Evolutionary conservation across 1,284 basidiomycete genomes (phyloP).

Genomic region (Austroboletus novae-zelandiae): DNA sequence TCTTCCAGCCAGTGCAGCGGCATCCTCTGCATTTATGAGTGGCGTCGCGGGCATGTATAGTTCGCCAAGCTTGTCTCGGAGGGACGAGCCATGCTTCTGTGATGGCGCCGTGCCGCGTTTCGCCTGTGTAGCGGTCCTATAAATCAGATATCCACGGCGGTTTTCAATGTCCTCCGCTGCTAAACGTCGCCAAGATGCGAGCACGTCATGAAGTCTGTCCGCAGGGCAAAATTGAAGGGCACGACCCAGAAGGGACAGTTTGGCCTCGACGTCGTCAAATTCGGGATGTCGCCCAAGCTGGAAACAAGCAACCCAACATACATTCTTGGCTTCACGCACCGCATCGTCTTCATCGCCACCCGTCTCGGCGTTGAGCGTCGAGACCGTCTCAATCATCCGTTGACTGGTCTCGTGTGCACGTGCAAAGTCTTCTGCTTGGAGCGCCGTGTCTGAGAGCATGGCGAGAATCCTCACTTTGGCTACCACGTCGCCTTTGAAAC

Average conservation of each 20-base stretch:
- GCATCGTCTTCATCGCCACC: constrained; percentile 42
- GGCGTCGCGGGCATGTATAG: constrained; percentile 65
- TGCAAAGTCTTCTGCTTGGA: constrained; percentile 75
- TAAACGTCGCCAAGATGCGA: constrained; percentile 69
- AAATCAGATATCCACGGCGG: constrained; percentile 43
- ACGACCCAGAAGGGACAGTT: constrained; percentile 72
- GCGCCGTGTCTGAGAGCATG: constrained; percentile 84
- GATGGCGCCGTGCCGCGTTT: constrained; percentile 23
- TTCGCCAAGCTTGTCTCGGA: constrained; percentile 58
- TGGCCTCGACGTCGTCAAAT: constrained; percentile 65
- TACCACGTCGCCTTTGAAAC: constrained; percentile 64
- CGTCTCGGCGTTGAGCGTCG: constrained; percentile 41
- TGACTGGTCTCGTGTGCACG: constrained; percentile 71
- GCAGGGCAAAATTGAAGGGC: constrained; percentile 87
- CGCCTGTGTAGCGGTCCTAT: constrained; percentile 21
- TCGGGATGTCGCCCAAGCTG: constrained; percentile 81
- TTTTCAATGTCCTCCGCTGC: constrained; percentile 60
- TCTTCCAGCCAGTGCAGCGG: constrained; percentile 68
- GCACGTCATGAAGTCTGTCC: constrained; percentile 71
- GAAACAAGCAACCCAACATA: constrained; percentile 85
- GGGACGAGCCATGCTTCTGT: constrained; percentile 41
- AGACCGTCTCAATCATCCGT: constrained; percentile 67
- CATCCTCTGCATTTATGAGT: constrained; percentile 64
- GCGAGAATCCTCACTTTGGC: constrained; percentile 81
- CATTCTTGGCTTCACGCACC: constrained; percentile 64